Evolutionary conservation across 257 asterid genomes (phyloP).

Genomic region (Lavandula angustifolia): DNA sequence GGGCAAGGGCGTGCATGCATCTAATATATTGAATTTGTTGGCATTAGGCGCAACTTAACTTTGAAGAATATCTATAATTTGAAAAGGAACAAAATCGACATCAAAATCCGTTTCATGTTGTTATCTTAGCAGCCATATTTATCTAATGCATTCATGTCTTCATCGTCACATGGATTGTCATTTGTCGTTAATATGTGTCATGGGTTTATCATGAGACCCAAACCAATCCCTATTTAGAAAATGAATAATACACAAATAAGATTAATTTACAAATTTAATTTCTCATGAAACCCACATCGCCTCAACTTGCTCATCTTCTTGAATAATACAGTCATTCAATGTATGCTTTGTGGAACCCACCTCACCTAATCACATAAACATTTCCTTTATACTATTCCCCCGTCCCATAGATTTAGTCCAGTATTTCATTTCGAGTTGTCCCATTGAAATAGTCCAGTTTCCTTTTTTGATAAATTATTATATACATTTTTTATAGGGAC

Average conservation of each 20-base stretch:
- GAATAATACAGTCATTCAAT: background rate
- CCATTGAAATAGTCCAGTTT: too few relatives aligned
- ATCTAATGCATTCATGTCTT: background rate
- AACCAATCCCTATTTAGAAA: too few relatives aligned
- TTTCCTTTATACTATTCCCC: too few relatives aligned
- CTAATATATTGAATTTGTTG: conserved; percentile 8
- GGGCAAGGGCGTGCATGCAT: background rate
- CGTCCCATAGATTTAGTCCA: too few relatives aligned
- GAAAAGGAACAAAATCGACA: conserved; percentile 18
- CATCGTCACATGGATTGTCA: conserved; percentile 23
- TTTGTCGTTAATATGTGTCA: too few relatives aligned
- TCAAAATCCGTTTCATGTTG: conserved; percentile 18
- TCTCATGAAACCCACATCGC: background rate
- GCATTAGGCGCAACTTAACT: conserved; percentile 11
- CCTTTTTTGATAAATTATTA: too few relatives aligned
- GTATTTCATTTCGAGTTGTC: too few relatives aligned
- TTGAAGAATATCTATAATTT: background rate
- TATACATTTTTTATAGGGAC: too few relatives aligned
- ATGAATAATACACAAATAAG: too few relatives aligned
- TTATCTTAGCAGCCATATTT: background rate
- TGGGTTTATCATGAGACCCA: too few relatives aligned
- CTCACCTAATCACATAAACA: conserved; percentile 7
- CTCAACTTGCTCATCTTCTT: conserved; percentile 18
- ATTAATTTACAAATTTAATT: too few relatives aligned
- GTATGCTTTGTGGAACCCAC: background rate